These are phyloP conservation scores for Aspergillus ochraceus DNA, from an alignment of 2,329 filamentous ascomycete genomes.

Conservation along the genomic window DNA sequence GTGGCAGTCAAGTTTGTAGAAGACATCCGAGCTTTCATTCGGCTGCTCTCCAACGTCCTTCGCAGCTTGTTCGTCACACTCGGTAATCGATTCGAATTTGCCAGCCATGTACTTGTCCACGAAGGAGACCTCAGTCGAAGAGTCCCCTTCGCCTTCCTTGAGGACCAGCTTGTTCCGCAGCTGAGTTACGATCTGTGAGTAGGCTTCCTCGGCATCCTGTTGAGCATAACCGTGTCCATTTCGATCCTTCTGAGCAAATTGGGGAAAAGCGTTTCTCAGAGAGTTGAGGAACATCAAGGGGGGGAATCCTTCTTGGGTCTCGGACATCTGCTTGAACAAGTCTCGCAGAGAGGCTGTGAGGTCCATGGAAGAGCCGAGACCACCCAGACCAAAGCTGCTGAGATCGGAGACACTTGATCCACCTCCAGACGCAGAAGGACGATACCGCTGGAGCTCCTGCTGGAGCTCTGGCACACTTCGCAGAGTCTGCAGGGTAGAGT, in stretches of 20 bases:
- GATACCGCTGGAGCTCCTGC: constrained; percentile 69
- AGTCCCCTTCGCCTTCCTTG: constrained; percentile 49
- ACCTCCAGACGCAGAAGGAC: constrained; percentile 33
- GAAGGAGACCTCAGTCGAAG: constrained; percentile 64
- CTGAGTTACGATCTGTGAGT: constrained; percentile 89
- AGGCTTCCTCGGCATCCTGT: constrained; percentile 97
- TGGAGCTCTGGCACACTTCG: constrained; percentile 89
- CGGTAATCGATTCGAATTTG: constrained; percentile 72
- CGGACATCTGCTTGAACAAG: constrained; percentile 84
- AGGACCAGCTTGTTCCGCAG: constrained; percentile 75
- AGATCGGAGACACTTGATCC: constrained; percentile 44
- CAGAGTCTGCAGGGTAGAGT: constrained; percentile 92
- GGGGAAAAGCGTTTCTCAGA: constrained; percentile 77
- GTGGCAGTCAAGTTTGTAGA: constrained; percentile 94
- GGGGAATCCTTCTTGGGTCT: constrained; percentile 83
- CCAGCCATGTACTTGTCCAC: constrained; percentile 90
- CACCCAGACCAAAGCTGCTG: constrained; percentile 58
- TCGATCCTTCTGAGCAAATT: constrained; percentile 88
- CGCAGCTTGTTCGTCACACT: constrained; percentile 80
- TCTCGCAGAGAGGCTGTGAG: constrained; percentile 75
- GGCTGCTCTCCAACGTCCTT: constrained; percentile 72
- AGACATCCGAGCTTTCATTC: constrained; percentile 67
- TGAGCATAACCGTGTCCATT: constrained; percentile 86
- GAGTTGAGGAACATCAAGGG: constrained; percentile 81
- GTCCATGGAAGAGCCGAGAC: constrained; percentile 63